These are phyloP conservation scores for Candida neerlandica DNA, from an alignment of 1,139 yeast genomes.

Conservation along the genomic window DNA sequence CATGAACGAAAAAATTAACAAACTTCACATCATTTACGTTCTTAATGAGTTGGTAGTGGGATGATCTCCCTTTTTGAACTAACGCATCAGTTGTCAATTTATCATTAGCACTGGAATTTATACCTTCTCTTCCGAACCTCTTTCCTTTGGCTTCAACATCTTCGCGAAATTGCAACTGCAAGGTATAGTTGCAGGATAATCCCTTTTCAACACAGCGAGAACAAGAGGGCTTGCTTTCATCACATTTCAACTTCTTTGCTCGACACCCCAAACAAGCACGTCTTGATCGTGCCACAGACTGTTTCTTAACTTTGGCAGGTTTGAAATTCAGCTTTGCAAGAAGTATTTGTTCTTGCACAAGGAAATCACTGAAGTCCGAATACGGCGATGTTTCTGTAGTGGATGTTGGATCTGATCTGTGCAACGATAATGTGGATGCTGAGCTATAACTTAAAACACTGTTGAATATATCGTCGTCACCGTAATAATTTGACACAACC, in stretches of 20 bases:
- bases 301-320: background rate
- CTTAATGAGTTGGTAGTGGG: conserved; percentile 19
- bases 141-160: conserved; percentile 33
- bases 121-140: conserved; percentile 36
- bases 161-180: conserved; percentile 30
- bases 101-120: conserved; percentile 20
- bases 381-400: background rate
- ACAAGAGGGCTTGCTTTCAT: conserved; percentile 47
- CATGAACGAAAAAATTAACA: conserved; percentile 21
- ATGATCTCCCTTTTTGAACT: conserved; percentile 15
- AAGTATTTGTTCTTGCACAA: background rate
- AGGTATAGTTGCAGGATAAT: conserved; percentile 31
- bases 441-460: background rate
- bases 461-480: background rate
- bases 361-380: background rate
- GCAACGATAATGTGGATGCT: background rate
- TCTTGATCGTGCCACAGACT: conserved; percentile 19
- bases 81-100: conserved; percentile 16
- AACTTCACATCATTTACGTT: conserved; percentile 20
- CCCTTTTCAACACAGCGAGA: conserved; percentile 34
- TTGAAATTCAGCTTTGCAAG: background rate
- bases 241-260: conserved; percentile 42
- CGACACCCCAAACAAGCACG: conserved; percentile 39
- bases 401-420: background rate
- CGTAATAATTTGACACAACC: background rate